Evolutionary conservation across 2,329 filamentous ascomycete genomes (phyloP), one percentile per base, ranked within the genome.

Genomic region (Plenodomus lindquistii): DNA sequence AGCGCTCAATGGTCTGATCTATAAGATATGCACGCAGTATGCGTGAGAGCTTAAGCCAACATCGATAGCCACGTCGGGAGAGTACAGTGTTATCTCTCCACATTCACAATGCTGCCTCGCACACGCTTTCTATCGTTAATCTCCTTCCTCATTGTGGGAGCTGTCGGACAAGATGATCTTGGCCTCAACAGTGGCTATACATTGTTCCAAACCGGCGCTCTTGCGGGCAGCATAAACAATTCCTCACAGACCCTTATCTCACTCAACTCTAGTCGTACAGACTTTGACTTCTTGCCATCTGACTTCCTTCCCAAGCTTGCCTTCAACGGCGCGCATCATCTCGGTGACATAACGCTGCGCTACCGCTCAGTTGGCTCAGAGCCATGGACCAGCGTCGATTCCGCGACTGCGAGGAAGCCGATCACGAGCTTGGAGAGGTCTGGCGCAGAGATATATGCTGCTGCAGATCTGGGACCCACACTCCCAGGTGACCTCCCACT

Each of bases 311-410:
- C 73, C 0, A 66, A 69, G 15, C 74, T 82, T 7, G 75, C 78
- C 10, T 71, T 72, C 11, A 77, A 82, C 48, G 77, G 77, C 2
- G 78, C 83, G 50, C 83, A 85, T 51, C 82, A 85, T 60, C 79
- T 79, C 57, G 82, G 82, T 3, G 82, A 85, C 39, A 70, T 85
- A 34, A 83, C 80, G 0, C 74, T 80, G 37, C 77, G 81, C 11
- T 85, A 82, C 59, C 79, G 81, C n/a, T 54, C 67, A 2, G 63
- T 62, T 1, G 72, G 70, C 4, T 63, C 53, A 1, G 42, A 55
- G 2, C 21, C 49, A 11, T 85, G 82, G 82, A 74, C 68, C 2
- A 66, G 71, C 10, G 74, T 73, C 10, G 75, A 83, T 54, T 79
- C 81, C 3, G 74, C 81, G 0, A 56, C 67, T 1, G 57, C 69